Conservation (phyloP, 192 early-diverging fungal genomes). For the Spizellomyces punctatus region DNA sequence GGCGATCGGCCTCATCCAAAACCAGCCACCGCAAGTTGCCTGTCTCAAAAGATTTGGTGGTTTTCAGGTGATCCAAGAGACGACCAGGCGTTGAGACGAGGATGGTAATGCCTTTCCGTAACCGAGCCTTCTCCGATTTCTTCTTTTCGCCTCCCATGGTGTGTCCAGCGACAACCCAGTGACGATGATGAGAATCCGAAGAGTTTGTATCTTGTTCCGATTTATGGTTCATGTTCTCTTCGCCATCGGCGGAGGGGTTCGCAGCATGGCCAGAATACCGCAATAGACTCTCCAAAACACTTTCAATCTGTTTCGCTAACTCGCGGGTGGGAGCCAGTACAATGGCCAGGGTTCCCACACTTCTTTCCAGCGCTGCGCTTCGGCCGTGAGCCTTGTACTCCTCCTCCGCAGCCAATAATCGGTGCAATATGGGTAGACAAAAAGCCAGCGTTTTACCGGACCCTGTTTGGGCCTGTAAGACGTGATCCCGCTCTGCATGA, state of each 20-base stretch:
- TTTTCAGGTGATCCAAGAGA: conserved; percentile 91
- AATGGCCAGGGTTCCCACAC: conserved; percentile 86
- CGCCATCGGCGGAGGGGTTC: conserved; percentile 72
- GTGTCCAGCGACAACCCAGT: conserved; percentile 76
- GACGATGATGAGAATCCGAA: conserved; percentile 77
- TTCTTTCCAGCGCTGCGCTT: conserved; percentile 43
- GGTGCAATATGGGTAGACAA: conserved; percentile 89
- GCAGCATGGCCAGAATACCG: conserved; percentile 80
- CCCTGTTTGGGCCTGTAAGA: conserved; percentile 95
- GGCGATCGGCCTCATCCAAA: conserved; percentile 95
- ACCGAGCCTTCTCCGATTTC: conserved; percentile 89
- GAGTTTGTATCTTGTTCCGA: conserved; percentile 67
- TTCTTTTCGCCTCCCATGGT: conserved; percentile 89
- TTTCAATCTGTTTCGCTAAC: conserved; percentile 91
- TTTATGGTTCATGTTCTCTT: conserved; percentile 78
- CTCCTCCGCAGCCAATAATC: conserved; percentile 71
- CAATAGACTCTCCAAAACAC: conserved; percentile 74
- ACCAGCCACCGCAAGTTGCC: conserved; percentile 92
- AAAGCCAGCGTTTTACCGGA: conserved; percentile 97
- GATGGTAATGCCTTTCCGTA: conserved; percentile 81
- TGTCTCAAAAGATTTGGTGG: conserved; percentile 74
- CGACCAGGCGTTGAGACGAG: conserved; percentile 96
- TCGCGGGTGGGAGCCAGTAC: conserved; percentile 97
- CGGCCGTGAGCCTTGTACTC: conserved; percentile 11
- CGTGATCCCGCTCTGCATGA: conserved; percentile 68